These are phyloP conservation scores for Sordaria brevicollis DNA, from an alignment of 495 filamentous ascomycete genomes.

Conservation along the genomic window DNA sequence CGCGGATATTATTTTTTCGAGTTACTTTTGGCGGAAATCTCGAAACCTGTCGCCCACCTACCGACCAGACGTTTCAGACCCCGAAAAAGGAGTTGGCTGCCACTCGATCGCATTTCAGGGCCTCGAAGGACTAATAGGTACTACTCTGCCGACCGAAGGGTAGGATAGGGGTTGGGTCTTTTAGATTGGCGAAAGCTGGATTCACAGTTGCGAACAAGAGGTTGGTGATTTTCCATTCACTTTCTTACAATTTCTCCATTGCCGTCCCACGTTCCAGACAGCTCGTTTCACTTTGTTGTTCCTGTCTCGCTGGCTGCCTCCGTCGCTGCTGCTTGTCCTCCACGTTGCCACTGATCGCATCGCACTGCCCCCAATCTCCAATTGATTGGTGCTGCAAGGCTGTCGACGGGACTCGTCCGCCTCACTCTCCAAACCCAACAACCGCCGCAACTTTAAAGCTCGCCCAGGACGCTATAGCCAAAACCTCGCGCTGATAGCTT, in stretches of 20 bases:
- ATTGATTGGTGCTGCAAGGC: not conserved
- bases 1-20: conserved; percentile 7
- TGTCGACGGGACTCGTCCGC: not conserved
- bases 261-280: not conserved
- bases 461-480: not conserved
- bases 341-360: not conserved
- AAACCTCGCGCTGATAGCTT: not conserved
- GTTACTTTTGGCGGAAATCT: not conserved
- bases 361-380: not conserved
- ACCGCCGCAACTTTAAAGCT: not conserved
- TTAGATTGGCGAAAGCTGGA: not conserved
- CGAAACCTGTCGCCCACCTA: not conserved
- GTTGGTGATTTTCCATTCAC: not conserved
- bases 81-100: not conserved
- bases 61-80: not conserved
- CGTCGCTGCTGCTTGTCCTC: not conserved
- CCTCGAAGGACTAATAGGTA: not conserved
- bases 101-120: not conserved
- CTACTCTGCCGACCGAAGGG: not conserved
- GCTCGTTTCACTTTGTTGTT: not conserved
- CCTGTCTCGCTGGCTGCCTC: not conserved
- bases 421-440: not conserved
- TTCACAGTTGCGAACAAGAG: not conserved
- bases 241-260: not conserved
- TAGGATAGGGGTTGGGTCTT: not conserved